These are phyloP conservation scores for Thelonectria blattea DNA, from an alignment of 2,329 filamentous ascomycete genomes.

Conservation along the genomic window DNA sequence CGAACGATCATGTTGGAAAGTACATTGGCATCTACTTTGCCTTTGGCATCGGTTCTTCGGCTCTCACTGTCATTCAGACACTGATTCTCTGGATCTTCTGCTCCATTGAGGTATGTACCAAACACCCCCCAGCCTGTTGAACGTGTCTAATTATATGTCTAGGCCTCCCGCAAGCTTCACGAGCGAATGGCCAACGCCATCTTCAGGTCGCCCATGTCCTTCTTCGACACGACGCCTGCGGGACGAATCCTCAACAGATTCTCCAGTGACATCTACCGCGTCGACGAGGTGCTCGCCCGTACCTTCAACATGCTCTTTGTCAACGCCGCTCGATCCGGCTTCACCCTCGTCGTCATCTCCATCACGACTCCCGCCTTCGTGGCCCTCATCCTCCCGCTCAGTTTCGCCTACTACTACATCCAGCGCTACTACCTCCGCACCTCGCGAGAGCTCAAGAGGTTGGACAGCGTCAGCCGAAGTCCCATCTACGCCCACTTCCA, in stretches of 20 bases:
- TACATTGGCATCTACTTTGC: slow-evolving; percentile 96
- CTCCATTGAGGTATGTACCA: slow-evolving; percentile 80
- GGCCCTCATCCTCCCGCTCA: slow-evolving; percentile 79
- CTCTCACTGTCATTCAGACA: slow-evolving; percentile 87
- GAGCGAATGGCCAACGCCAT: slow-evolving; percentile 97
- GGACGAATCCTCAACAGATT: slow-evolving; percentile 97
- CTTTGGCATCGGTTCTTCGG: slow-evolving; percentile 85
- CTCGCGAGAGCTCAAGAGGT: slow-evolving; percentile 92
- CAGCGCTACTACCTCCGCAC: slow-evolving; percentile 97
- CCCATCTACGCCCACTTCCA: slow-evolving; percentile 99
- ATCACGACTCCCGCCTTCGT: slow-evolving; percentile 81
- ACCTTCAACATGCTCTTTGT: slow-evolving; percentile 97
- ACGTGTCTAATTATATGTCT: slow-evolving; percentile 3
- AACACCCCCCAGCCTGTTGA: neutral
- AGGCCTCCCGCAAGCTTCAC: slow-evolving; percentile 94
- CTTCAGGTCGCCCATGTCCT: slow-evolving; percentile 97
- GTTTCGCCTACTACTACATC: slow-evolving; percentile 85
- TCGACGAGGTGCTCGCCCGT: slow-evolving; percentile 92
- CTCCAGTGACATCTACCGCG: slow-evolving; percentile 82
- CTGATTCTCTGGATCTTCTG: slow-evolving; percentile 99
- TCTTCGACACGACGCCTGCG: slow-evolving; percentile 96
- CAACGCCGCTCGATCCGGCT: slow-evolving; percentile 75
- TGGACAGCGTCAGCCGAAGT: slow-evolving; percentile 94
- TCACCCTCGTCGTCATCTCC: slow-evolving; percentile 87
- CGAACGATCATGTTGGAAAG: slow-evolving; percentile 80